A percentile compares a stretch with the other conserved stretches of the same genome.
Conservation (phyloP, 257 asterid species). For the Linaria vulgaris region DNA sequence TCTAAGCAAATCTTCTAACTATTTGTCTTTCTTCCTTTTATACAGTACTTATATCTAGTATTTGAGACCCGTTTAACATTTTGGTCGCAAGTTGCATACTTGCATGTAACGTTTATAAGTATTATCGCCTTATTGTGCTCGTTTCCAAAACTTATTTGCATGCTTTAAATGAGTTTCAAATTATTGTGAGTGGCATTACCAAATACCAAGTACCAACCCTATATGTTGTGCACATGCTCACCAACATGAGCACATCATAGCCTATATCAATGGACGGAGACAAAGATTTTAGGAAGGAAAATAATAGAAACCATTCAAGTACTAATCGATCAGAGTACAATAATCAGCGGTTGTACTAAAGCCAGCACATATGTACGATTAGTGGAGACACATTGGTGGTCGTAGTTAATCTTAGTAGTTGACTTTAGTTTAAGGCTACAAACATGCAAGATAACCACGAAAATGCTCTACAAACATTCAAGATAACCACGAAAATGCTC, state of each 20-base stretch:
- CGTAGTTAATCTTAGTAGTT: constrained; percentile 4
- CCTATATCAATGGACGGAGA: not conserved
- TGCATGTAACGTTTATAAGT: too few species aligned
- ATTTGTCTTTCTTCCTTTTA: too few species aligned
- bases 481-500: not conserved
- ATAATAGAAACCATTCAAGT: not conserved
- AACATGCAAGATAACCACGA: constrained; percentile 2
- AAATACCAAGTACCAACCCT: too few species aligned
- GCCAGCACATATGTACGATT: not conserved
- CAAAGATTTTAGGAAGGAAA: not conserved
- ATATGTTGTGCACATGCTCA: constrained; percentile 4
- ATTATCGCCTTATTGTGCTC: too few species aligned
- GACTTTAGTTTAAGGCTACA: constrained; percentile 11
- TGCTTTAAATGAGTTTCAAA: too few species aligned
- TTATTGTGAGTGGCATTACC: too few species aligned
- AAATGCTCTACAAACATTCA: not conserved
- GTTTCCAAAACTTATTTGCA: too few species aligned
- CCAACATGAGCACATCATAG: not conserved
- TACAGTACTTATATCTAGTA: too few species aligned
- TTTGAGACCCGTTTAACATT: too few species aligned
- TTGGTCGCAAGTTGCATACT: too few species aligned
- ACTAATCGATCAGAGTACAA: not conserved
- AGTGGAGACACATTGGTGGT: constrained; percentile 12
- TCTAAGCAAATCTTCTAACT: too few species aligned
- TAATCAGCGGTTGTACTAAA: not conserved